Percentiles rank a stretch among this genome's conserved stretches.
phyloP scores from a whole-genome alignment of 345 rosid species.

The Salix brachista region DNA sequence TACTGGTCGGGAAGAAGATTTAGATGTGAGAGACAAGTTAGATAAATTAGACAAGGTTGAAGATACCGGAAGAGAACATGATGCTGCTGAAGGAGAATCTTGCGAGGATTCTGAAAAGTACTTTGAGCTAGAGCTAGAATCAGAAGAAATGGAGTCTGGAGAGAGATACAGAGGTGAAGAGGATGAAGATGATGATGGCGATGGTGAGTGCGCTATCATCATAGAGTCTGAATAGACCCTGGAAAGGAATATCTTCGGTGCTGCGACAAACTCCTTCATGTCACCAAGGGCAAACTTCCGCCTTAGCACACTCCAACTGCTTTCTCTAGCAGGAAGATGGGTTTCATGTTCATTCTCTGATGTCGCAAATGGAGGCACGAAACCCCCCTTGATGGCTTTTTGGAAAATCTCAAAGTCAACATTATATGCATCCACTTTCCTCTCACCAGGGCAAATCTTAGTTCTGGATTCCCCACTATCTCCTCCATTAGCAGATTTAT shows the following conservation, averaged over 20 bases:
- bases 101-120: constrained; percentile 56
- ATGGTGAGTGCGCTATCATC: constrained; percentile 76
- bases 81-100: constrained; percentile 63
- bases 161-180: constrained; percentile 74
- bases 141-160: constrained; percentile 69
- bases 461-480: constrained; percentile 28
- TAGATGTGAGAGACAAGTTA: constrained; percentile 47
- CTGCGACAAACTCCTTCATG: constrained; percentile 66
- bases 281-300: constrained; percentile 73
- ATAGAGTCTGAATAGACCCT: constrained; percentile 91
- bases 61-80: constrained; percentile 48
- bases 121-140: constrained; percentile 59
- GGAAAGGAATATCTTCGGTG: constrained; percentile 61
- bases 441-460: constrained; percentile 54
- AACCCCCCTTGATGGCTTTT: constrained; percentile 87
- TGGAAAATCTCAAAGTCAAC: constrained; percentile 86
- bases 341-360: constrained; percentile 84
- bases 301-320: constrained; percentile 84
- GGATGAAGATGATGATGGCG: constrained; percentile 46
- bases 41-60: constrained; percentile 63
- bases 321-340: constrained; percentile 89
- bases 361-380: constrained; percentile 81
- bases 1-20: constrained; percentile 33
- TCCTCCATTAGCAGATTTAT: constrained; percentile 40
- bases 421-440: constrained; percentile 69